phyloP scores from a whole-genome alignment of 1,284 basidiomycete species.

The Cutaneotrichosporon sp. region DNA sequence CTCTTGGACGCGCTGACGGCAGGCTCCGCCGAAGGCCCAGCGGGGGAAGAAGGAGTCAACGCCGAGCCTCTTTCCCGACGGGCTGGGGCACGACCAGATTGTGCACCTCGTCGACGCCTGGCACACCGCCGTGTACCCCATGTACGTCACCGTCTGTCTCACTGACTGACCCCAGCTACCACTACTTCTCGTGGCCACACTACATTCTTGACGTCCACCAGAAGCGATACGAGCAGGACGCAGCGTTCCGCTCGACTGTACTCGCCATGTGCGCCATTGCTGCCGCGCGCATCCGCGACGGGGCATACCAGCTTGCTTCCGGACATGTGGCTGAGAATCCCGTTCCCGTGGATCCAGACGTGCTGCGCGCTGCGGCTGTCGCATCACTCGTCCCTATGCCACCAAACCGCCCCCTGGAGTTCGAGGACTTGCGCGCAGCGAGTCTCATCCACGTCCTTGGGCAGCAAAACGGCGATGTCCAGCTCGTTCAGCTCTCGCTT shows the following conservation, averaged over 20 bases:
- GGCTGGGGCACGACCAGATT: neutral
- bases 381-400: slow-evolving; percentile 2
- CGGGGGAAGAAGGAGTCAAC: neutral
- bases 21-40: slow-evolving; percentile 8
- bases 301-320: slow-evolving; percentile 5
- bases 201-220: slow-evolving; percentile 14
- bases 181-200: slow-evolving; percentile 24
- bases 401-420: slow-evolving; percentile 6
- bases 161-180: slow-evolving; percentile 13
- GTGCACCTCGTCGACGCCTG: slow-evolving; percentile 13
- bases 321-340: neutral
- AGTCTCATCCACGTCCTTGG: slow-evolving; percentile 19
- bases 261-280: slow-evolving; percentile 18
- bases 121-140: slow-evolving; percentile 20
- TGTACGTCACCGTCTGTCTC: slow-evolving; percentile 15
- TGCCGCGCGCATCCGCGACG: slow-evolving; percentile 22
- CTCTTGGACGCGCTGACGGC: neutral
- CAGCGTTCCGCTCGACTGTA: slow-evolving; percentile 17
- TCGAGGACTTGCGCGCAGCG: slow-evolving; percentile 21
- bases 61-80: neutral
- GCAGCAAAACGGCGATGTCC: slow-evolving; percentile 20
- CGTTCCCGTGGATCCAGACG: slow-evolving; percentile 8
- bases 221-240: slow-evolving; percentile 14
- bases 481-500: slow-evolving; percentile 16
- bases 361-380: slow-evolving; percentile 8